Evolutionary conservation across 768 basidiomycete species (phyloP), one percentile per base, ranked within the genome.

Genomic region (Tulasnella sp.): DNA sequence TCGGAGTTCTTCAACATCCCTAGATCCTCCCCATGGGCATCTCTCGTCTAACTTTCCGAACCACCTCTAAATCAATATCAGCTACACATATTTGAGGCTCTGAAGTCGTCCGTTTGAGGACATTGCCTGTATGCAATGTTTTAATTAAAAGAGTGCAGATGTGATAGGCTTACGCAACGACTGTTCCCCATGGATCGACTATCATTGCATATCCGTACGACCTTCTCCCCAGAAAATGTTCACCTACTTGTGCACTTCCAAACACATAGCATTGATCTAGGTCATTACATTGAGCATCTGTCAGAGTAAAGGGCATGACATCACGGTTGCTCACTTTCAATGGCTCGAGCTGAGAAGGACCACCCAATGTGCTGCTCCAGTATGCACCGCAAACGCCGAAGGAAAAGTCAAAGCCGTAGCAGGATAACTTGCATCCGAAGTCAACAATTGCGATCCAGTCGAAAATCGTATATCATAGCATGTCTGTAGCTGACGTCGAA

Each of bases 21-120:
- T n/a, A n/a, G n/a, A n/a, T n/a, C 54, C 54, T 53, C 10, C 52
- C 49, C 57, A 58, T 53, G 2, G 57, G 57, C 56, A 58, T 58
- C 37, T 58, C 57, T 41, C 40, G 39, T 42, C 57, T 22, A 9
- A 58, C 46, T 32, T 49, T 57, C 1, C 50, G 32, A 15, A 58
- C 34, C 22, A 27, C 37, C 5, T 51, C 56, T 22, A 57, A 27
- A 37, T 58, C 57, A 16, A 58, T 48, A 31, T 56, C 55, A 22
- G 55, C 55, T 5, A 55, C 16, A 42, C 55, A 56, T 27, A 56
- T 24, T 24, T 54, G n/a, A 15, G 52, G 53, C 13, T 39, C 32
- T 16, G n/a, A n/a, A n/a, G n/a, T n/a, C n/a, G n/a, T 28, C 40
- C 10, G 40, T 37, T 28, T 46, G 55, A 2, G 55, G 24, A 33